Evolutionary conservation across 768 basidiomycete species (phyloP).

Genomic region (Amanita fuliginea): DNA sequence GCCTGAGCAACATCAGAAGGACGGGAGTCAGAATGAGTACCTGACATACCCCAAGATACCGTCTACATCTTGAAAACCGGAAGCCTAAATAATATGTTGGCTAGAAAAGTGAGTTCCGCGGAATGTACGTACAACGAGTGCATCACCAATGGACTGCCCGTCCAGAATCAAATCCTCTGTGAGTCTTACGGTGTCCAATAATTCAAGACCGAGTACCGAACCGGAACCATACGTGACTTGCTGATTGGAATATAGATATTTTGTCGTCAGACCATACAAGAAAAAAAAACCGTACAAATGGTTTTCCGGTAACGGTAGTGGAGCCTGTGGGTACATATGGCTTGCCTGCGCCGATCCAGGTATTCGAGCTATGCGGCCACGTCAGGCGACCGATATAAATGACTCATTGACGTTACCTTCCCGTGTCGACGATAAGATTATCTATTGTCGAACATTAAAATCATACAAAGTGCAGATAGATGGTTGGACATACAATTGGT

Average conservation of each 20-base stretch:
- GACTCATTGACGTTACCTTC: not conserved
- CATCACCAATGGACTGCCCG: slow-evolving; percentile 52
- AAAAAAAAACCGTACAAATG: slow-evolving; percentile 17
- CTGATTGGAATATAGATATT: slow-evolving; percentile 15
- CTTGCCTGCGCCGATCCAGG: slow-evolving; percentile 42
- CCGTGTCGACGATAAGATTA: slow-evolving; percentile 3
- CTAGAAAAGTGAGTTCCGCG: not conserved
- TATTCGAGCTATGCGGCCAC: slow-evolving; percentile 2
- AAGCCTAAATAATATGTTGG: slow-evolving; percentile 14
- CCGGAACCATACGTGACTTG: slow-evolving; percentile 51
- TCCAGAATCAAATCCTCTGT: slow-evolving; percentile 35
- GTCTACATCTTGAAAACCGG: slow-evolving; percentile 40
- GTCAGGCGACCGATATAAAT: too few species aligned
- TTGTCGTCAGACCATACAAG: not conserved
- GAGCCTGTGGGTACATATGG: slow-evolving; percentile 34
- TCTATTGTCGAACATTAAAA: not conserved
- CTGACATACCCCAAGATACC: slow-evolving; percentile 50
- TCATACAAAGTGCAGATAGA: not conserved
- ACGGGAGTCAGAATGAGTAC: not conserved
- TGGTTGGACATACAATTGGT: not conserved
- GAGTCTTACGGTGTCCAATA: slow-evolving; percentile 44
- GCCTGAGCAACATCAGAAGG: slow-evolving; percentile 21
- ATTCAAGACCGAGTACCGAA: slow-evolving; percentile 45
- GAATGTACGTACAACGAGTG: slow-evolving; percentile 17
- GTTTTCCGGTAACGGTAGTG: slow-evolving; percentile 21